phyloP scores from a whole-genome alignment of 1,284 basidiomycete species.

The Phlebopus sp. region DNA sequence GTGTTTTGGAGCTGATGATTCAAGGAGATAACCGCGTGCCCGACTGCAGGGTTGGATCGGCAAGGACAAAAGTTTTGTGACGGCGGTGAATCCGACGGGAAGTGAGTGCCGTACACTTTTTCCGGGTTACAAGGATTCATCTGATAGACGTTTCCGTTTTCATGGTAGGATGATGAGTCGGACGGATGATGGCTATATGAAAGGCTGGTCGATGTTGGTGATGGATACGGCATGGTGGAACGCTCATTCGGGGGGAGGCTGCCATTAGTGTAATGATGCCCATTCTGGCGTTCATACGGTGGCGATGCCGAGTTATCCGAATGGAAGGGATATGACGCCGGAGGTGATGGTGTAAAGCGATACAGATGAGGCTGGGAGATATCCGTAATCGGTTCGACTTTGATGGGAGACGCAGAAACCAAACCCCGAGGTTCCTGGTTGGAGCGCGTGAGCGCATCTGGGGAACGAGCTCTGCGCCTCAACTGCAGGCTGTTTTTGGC shows the following conservation, averaged over 20 bases:
- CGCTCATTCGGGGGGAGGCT: slow-evolving; percentile 29
- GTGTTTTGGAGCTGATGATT: slow-evolving; percentile 63
- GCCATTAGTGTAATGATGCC: slow-evolving; percentile 33
- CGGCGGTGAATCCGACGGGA: slow-evolving; percentile 36
- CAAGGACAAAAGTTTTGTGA: slow-evolving; percentile 55
- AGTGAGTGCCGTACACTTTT: slow-evolving; percentile 42
- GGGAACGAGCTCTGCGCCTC: slow-evolving; percentile 40
- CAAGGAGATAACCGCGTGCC: slow-evolving; percentile 55
- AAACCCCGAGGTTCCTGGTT: slow-evolving; percentile 33
- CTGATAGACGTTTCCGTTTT: slow-evolving; percentile 43
- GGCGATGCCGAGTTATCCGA: slow-evolving; percentile 32
- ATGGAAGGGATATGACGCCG: slow-evolving; percentile 42
- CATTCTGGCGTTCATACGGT: slow-evolving; percentile 34
- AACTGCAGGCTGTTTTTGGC: slow-evolving; percentile 53
- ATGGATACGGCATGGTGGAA: slow-evolving; percentile 33
- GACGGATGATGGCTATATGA: slow-evolving; percentile 34
- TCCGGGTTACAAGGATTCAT: slow-evolving; percentile 46
- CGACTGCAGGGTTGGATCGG: slow-evolving; percentile 58
- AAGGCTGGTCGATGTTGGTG: slow-evolving; percentile 34
- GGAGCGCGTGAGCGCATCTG: slow-evolving; percentile 36
- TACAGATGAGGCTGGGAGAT: slow-evolving; percentile 49
- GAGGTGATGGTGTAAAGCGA: slow-evolving; percentile 57
- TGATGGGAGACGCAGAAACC: slow-evolving; percentile 50
- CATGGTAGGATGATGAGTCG: slow-evolving; percentile 43
- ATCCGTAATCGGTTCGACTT: slow-evolving; percentile 52